Evolutionary conservation across 305 asterid genomes (phyloP).

Genomic region (Plantago coronopus): DNA sequence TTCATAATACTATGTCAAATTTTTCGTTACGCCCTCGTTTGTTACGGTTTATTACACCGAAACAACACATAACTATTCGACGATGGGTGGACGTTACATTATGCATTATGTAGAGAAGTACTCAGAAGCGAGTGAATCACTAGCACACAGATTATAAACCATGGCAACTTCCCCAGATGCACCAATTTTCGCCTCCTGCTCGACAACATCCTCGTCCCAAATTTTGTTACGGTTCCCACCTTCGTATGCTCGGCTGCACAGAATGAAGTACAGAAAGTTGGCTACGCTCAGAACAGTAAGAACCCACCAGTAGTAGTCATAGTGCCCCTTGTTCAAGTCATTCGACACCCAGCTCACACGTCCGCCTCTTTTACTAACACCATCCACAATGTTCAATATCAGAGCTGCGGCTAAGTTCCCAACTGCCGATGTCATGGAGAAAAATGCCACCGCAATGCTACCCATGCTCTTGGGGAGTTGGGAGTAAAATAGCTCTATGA

Average conservation of each 20-base stretch:
- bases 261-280: conserved; percentile 43
- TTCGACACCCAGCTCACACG: conserved; percentile 54
- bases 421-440: conserved; percentile 43
- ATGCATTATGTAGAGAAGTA: conserved; percentile 20
- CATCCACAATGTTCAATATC: conserved; percentile 36
- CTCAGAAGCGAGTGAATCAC: conserved; percentile 13
- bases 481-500: conserved; percentile 53
- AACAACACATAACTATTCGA: neutral
- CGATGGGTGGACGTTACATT: too few relatives aligned
- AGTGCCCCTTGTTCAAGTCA: conserved; percentile 62
- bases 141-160: conserved; percentile 17
- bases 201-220: conserved; percentile 31
- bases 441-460: conserved; percentile 57
- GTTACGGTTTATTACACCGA: too few relatives aligned
- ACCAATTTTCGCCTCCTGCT: conserved; percentile 11
- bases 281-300: conserved; percentile 35
- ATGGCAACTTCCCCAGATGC: conserved; percentile 13
- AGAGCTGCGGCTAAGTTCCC: conserved; percentile 52
- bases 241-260: conserved; percentile 33
- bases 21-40: too few relatives aligned
- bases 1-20: too few relatives aligned
- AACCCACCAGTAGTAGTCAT: conserved; percentile 72
- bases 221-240: conserved; percentile 25
- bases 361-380: conserved; percentile 36
- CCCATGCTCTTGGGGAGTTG: conserved; percentile 68